A percentile compares a stretch with the other conserved stretches of the same genome.
phyloP scores from a whole-genome alignment of 2,329 filamentous ascomycete genomes.

The Chrysosporium queenslandicum region DNA sequence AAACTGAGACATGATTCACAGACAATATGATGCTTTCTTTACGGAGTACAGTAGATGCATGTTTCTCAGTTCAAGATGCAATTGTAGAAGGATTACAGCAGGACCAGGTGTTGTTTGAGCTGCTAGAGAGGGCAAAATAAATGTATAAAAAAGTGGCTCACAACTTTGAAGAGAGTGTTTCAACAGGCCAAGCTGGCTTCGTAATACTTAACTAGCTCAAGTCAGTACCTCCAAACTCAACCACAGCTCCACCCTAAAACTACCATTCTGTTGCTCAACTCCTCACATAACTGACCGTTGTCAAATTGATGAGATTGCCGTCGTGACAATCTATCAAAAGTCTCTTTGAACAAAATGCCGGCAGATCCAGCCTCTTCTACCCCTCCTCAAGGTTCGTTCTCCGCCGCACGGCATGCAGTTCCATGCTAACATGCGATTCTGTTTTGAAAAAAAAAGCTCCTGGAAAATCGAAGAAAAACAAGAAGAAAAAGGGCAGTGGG shows the following conservation, averaged over 20 bases:
- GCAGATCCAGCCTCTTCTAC: constrained; percentile 10
- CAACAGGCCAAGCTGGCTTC: constrained; percentile 6
- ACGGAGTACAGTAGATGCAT: not conserved
- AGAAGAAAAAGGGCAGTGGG: constrained; percentile 45
- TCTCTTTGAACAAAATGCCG: constrained; percentile 12
- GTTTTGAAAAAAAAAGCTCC: constrained; percentile 24
- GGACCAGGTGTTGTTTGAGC: not conserved
- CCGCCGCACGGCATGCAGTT: not conserved
- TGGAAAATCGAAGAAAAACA: constrained; percentile 48
- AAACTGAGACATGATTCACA: not conserved
- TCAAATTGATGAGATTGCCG: not conserved
- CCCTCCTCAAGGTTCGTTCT: constrained; percentile 20
- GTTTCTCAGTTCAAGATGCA: not conserved
- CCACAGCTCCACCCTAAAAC: not conserved
- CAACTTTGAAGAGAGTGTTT: not conserved
- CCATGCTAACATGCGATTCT: not conserved
- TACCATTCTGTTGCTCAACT: not conserved
- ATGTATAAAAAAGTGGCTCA: not conserved
- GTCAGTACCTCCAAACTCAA: not conserved
- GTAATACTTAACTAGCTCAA: not conserved
- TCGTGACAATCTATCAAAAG: not conserved
- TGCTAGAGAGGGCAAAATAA: not conserved
- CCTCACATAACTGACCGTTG: too few relatives aligned
- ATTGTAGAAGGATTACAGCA: not conserved
- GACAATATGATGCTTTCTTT: not conserved